These are phyloP conservation scores for Cyberlindnera xishuangbannaensis DNA, from an alignment of 805 yeast genomes.

Conservation along the genomic window DNA sequence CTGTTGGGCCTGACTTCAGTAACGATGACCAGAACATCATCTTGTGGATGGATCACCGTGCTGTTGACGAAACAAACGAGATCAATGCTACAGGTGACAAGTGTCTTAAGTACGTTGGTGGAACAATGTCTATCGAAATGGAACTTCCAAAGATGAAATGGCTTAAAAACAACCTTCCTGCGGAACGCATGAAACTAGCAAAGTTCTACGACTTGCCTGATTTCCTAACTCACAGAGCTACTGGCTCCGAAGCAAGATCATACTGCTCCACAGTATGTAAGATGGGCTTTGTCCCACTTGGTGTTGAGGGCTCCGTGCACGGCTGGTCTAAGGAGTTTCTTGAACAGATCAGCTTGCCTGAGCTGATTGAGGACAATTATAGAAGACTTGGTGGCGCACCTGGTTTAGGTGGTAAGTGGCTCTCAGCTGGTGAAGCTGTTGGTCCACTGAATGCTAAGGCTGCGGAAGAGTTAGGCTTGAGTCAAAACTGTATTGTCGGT, in stretches of 20 bases:
- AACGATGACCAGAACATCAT: slow-evolving; percentile 75
- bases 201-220: slow-evolving; percentile 93
- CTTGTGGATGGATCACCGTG: slow-evolving; percentile 98
- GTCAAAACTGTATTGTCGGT: slow-evolving; percentile 78
- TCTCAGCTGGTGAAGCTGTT: slow-evolving; percentile 86
- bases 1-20: slow-evolving; percentile 87
- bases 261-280: slow-evolving; percentile 91
- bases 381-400: slow-evolving; percentile 80
- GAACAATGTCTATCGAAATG: slow-evolving; percentile 97
- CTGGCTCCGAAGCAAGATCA: slow-evolving; percentile 81
- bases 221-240: slow-evolving; percentile 85
- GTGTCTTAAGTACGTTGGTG: slow-evolving; percentile 89
- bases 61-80: slow-evolving; percentile 68
- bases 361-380: slow-evolving; percentile 72
- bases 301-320: slow-evolving; percentile 76
- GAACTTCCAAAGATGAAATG: slow-evolving; percentile 96
- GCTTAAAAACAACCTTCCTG: slow-evolving; percentile 82
- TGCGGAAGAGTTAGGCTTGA: slow-evolving; percentile 79
- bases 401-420: slow-evolving; percentile 61
- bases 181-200: slow-evolving; percentile 46
- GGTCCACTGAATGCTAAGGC: slow-evolving; percentile 63
- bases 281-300: slow-evolving; percentile 90
- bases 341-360: slow-evolving; percentile 60
- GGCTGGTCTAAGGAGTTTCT: slow-evolving; percentile 92
- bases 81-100: slow-evolving; percentile 79